Evolutionary conservation across 179 eudicot species (phyloP).

Genomic region (Amaranthus tricolor): DNA sequence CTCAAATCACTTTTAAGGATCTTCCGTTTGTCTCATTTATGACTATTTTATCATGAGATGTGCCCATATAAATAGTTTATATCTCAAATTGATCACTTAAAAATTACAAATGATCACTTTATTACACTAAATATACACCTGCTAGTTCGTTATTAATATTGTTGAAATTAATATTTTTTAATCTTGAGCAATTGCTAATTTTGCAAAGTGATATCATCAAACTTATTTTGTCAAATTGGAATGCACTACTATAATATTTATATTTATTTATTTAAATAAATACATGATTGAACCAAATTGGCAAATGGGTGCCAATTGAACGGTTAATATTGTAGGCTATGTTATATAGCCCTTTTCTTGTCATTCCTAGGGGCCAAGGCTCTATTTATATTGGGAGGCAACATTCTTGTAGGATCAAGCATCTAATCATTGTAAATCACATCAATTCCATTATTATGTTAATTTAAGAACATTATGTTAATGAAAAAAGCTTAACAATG

Average conservation of each 20-base stretch:
- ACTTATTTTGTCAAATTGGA: background rate
- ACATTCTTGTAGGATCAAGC: background rate
- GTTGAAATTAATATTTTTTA: background rate
- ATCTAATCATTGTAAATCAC: background rate
- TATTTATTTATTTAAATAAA: background rate
- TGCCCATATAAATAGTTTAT: too few relatives aligned
- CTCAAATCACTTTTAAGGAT: too few relatives aligned
- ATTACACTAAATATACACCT: too few relatives aligned
- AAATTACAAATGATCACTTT: too few relatives aligned
- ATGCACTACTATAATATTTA: background rate
- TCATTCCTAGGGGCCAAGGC: background rate
- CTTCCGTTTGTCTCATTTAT: too few relatives aligned
- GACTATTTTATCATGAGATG: too few relatives aligned
- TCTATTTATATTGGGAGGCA: background rate
- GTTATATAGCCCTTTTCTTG: background rate
- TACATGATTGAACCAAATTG: background rate
- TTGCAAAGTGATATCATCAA: background rate
- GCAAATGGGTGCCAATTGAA: background rate
- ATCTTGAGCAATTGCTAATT: background rate
- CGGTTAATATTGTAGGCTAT: background rate
- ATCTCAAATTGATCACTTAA: too few relatives aligned
- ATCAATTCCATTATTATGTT: background rate
- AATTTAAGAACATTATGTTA: background rate
- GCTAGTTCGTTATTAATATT: too few relatives aligned
- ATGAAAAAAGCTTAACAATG: background rate